Evolutionary conservation across 2,329 filamentous ascomycete genomes (phyloP), one percentile per base, ranked within the genome.

Genomic region (Xylariales sp.): DNA sequence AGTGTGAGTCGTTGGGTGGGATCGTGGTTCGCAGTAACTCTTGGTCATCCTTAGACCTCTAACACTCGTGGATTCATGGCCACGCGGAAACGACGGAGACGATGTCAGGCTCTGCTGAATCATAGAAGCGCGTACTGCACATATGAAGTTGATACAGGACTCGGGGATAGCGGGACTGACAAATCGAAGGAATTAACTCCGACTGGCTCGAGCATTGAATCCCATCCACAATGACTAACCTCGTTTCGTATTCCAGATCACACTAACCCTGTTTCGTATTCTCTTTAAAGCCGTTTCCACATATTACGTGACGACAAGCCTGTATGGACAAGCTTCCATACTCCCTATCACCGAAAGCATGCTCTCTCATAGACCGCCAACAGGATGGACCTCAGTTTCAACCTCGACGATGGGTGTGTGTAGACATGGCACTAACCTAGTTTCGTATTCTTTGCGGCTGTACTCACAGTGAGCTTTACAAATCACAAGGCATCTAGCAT

Each of bases 201-300:
- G 45, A 48, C 8, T 48, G 9, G 45, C 45, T 48, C 8, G 34
- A 45, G 18, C 41, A 28, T 45, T 57, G 28, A 10, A 46, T 30
- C 41, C 7, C 18, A 55, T 34, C 50, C 60, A 55, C 39, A 55
- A 3, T 32, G 54, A 58, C 62, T 64, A 64, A 64, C 62, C 62
- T 43, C 36, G 62, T 23, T 64, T 64, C 62, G 62, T 59, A 64
- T 64, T 59, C 50, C 28, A 55, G 32, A 55, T 41, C 60, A n/a
- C 43, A 41, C 60, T 63, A 56, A 56, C 41, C 60, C 32, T 28
- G n/a, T 48, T 62, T 56, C 50, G 50, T 57, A 57, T 46, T 16
- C 16, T n/a, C 10, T 48, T 1, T 23, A 48, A n/a, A n/a, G 14
- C 45, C 14, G 14, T 48, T 48, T 3, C 18, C 45, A 48, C 18